A percentile compares a stretch with the other conserved stretches of the same genome.
These are phyloP conservation scores for Pyronema domesticum DNA, from an alignment of 495 filamentous ascomycete species.

Conservation along the genomic window DNA sequence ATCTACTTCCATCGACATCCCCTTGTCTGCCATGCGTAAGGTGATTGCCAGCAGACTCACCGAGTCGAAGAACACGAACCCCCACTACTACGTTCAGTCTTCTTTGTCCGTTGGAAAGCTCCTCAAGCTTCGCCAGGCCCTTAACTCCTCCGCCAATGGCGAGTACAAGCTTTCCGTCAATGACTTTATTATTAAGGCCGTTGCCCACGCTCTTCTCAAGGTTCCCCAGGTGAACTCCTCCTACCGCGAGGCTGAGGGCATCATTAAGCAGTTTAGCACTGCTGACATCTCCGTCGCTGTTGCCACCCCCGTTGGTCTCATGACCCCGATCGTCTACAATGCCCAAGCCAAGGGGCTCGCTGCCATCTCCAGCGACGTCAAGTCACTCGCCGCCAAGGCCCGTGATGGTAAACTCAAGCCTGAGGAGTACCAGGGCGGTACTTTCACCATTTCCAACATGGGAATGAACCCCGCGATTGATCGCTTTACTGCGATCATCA, in stretches of 20 bases:
- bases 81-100: conserved; percentile 91
- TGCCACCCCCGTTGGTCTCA: conserved; percentile 80
- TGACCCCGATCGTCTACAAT: conserved; percentile 89
- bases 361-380: conserved; percentile 71
- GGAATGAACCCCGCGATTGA: conserved; percentile 96
- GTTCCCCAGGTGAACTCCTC: conserved; percentile 89
- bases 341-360: conserved; percentile 70
- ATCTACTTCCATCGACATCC: conserved; percentile 65
- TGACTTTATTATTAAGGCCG: conserved; percentile 97
- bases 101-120: conserved; percentile 83
- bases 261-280: conserved; percentile 79
- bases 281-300: conserved; percentile 91
- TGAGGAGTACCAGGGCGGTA: conserved; percentile 97
- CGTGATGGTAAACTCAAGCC: conserved; percentile 97
- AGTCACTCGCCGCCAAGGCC: conserved; percentile 90
- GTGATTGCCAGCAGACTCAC: conserved; percentile 82
- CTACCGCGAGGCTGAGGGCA: conserved; percentile 66
- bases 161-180: conserved; percentile 98
- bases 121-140: conserved; percentile 80
- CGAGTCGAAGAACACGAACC: conserved; percentile 78
- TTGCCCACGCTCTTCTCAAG: conserved; percentile 71
- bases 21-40: conserved; percentile 88
- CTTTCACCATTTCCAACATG: conserved; percentile 99
- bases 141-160: conserved; percentile 75
- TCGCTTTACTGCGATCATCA: conserved; percentile 98